A percentile compares a stretch with the other conserved stretches of the same genome.
Evolutionary conservation across 2,329 filamentous ascomycete genomes (phyloP).

Genomic region (Trichoderma atroviride): DNA sequence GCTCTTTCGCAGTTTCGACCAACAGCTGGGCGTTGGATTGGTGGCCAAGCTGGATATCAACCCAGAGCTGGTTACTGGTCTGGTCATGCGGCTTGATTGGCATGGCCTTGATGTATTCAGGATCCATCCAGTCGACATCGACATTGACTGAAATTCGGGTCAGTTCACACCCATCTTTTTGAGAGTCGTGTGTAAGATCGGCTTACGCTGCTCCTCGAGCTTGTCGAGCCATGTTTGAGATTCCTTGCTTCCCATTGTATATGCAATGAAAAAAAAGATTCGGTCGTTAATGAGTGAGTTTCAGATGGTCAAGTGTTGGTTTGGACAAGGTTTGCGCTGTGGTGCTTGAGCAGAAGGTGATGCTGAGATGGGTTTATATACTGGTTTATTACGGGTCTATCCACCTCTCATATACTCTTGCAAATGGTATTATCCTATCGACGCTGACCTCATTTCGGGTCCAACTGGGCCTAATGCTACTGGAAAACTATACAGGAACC

Average conservation of each 20-base stretch:
- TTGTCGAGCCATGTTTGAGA: slow-evolving; percentile 46
- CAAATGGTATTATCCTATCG: background rate
- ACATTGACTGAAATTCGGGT: slow-evolving; percentile 46
- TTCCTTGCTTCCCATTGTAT: slow-evolving; percentile 38
- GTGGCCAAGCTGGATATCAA: slow-evolving; percentile 50
- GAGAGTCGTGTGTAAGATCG: background rate
- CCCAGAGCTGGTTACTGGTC: slow-evolving; percentile 54
- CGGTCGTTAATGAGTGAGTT: background rate
- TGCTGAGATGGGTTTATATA: slow-evolving; percentile 11
- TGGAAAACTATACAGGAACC: background rate
- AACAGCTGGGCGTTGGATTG: slow-evolving; percentile 49
- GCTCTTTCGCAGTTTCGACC: slow-evolving; percentile 45
- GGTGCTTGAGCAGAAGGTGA: background rate
- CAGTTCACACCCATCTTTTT: background rate
- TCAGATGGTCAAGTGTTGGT: background rate
- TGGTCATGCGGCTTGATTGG: slow-evolving; percentile 51
- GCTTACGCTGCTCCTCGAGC: slow-evolving; percentile 46
- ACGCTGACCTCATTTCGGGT: background rate
- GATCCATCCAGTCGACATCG: slow-evolving; percentile 57
- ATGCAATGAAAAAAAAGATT: too few relatives aligned
- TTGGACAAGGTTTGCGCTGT: background rate
- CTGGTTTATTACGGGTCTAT: background rate
- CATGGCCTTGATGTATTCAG: slow-evolving; percentile 50
- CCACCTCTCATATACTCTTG: background rate
- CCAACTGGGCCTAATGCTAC: background rate